Evolutionary conservation across 2,329 filamentous ascomycete species (phyloP), one percentile per base, ranked within the genome.

Genomic region (Talaromyces rugulosus): DNA sequence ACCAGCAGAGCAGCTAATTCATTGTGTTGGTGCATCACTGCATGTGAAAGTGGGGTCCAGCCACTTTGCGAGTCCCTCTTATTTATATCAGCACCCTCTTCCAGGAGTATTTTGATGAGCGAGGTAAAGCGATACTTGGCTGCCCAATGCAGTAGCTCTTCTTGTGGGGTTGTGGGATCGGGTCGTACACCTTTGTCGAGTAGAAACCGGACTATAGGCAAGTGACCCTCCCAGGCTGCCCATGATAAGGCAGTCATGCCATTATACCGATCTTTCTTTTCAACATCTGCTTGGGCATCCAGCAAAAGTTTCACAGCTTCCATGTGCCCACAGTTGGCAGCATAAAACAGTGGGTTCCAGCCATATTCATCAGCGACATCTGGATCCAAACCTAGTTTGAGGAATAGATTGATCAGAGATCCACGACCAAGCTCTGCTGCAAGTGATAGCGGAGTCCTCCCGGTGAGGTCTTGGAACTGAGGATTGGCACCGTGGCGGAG

Each of bases 21-120:
- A 6, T 59, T 18, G 23, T 62, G 56, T 4, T 56, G 56, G 28
- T 62, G 5, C 36, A 33, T 54, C 34, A 56, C 60, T 36, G 60
- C 60, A 33, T 42, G 44, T 28, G 44, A 64, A 4, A 64, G 55
- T 11, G 62, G 56, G 14, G 60, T 60, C 14, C 52, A 5, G 16
- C 60, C 60, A 34, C 30, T 60, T 8, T 36, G 33, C 47, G 23
- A 47, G 40, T 44, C 30, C 53, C 18, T 40, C 31, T n/a, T 47
- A 6, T 23, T 47, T 3, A 47, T 18, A 23, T 47, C 42, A 23
- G 16, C 42, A 47, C 18, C 18, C 42, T 47, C 18, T 47, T 47
- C 42, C 16, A 47, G 11, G 8, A 47, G 42, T 7, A 47, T 14
- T 11, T 23, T 14, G 16, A 47, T 23, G 2, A 47, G 7, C 5